phyloP scores from a whole-genome alignment of 495 filamentous ascomycete species.

The Podospora pseudocomata region DNA sequence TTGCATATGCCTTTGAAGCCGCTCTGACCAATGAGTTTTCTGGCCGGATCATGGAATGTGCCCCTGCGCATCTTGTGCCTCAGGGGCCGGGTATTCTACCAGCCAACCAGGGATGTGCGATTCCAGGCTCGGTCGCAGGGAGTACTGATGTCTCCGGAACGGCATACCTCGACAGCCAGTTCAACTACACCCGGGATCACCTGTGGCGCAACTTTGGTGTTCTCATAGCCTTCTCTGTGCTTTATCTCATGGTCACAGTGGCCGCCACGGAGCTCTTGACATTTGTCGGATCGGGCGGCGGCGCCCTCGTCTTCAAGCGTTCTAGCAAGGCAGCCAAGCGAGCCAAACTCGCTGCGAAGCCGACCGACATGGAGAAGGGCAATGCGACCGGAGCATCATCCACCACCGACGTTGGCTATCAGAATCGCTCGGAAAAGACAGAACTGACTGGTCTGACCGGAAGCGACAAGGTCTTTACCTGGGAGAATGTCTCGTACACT shows the following conservation, averaged over 20 bases:
- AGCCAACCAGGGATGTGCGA: slow-evolving; percentile 57
- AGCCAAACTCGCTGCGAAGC: slow-evolving; percentile 12
- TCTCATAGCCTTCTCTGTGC: slow-evolving; percentile 62
- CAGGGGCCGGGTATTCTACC: slow-evolving; percentile 51
- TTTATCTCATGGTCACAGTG: slow-evolving; percentile 67
- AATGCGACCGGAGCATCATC: slow-evolving; percentile 22
- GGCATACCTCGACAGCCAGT: slow-evolving; percentile 56
- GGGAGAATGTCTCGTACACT: slow-evolving; percentile 59
- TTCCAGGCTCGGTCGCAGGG: slow-evolving; percentile 53
- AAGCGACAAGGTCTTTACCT: slow-evolving; percentile 50
- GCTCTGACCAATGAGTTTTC: slow-evolving; percentile 68
- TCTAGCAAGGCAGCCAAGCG: slow-evolving; percentile 32
- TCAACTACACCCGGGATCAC: slow-evolving; percentile 57
- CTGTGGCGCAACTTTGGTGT: slow-evolving; percentile 83
- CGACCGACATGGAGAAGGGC: slow-evolving; percentile 46
- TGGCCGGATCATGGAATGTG: slow-evolving; percentile 46
- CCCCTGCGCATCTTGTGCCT: slow-evolving; percentile 54
- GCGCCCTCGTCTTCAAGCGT: slow-evolving; percentile 34
- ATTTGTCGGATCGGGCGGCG: slow-evolving; percentile 36
- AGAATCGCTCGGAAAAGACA: slow-evolving; percentile 24
- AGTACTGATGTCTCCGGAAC: slow-evolving; percentile 53
- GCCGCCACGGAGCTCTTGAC: slow-evolving; percentile 56
- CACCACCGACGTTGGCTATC: slow-evolving; percentile 32
- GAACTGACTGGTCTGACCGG: slow-evolving; percentile 16
- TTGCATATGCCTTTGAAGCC: slow-evolving; percentile 66